A percentile compares a stretch with the other conserved stretches of the same genome.
These are phyloP conservation scores for Petrea volubilis DNA, from an alignment of 257 asterid genomes.

Conservation along the genomic window DNA sequence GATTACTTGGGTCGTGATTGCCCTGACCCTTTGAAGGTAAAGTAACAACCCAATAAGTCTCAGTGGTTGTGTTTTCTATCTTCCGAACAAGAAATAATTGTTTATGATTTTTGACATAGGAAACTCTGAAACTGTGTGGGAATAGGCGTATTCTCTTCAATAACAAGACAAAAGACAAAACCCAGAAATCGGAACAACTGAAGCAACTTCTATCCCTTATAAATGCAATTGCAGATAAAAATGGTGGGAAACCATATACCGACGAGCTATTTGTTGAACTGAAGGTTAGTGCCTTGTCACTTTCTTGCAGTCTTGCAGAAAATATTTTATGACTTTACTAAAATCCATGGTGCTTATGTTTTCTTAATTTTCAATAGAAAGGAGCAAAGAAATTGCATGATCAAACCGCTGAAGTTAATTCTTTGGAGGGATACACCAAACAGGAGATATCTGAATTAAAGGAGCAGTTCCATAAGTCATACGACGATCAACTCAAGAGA, in stretches of 20 bases:
- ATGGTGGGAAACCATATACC: constrained; percentile 64
- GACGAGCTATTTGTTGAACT: constrained; percentile 57
- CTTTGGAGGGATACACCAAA: constrained; percentile 49
- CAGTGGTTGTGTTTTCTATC: too few relatives aligned
- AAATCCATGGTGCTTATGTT: background rate
- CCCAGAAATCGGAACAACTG: constrained; percentile 47
- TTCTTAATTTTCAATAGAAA: constrained; percentile 32
- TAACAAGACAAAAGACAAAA: constrained; percentile 60
- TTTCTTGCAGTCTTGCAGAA: background rate
- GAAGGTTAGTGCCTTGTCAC: constrained; percentile 41
- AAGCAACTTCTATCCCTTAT: constrained; percentile 53
- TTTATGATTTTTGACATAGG: constrained; percentile 35
- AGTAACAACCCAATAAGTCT: too few relatives aligned
- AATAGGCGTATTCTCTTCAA: constrained; percentile 66
- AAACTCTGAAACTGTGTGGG: constrained; percentile 57
- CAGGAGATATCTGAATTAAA: constrained; percentile 51
- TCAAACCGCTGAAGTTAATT: constrained; percentile 57
- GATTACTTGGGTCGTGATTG: constrained; percentile 60
- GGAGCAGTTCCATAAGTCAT: constrained; percentile 51
- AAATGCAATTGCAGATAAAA: constrained; percentile 45
- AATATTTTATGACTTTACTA: background rate
- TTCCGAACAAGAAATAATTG: background rate
- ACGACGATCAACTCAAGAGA: constrained; percentile 60
- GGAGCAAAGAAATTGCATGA: constrained; percentile 58
- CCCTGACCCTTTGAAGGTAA: constrained; percentile 64